These are phyloP conservation scores for Tulasnella sp. DNA, from an alignment of 768 basidiomycete species.

Conservation along the genomic window DNA sequence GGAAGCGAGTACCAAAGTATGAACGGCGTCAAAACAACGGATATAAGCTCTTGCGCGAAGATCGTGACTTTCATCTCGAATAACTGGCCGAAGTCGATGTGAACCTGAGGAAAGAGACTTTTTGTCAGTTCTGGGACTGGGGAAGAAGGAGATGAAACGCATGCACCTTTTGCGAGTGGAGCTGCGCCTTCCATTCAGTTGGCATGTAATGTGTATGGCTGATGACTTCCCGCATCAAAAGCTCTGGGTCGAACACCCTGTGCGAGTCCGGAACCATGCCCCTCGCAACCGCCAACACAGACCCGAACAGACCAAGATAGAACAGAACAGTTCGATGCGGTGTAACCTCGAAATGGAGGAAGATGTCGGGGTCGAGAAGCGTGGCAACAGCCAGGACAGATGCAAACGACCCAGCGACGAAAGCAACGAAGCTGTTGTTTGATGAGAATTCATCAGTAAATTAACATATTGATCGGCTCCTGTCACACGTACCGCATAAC, in stretches of 20 bases:
- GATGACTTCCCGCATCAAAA: slow-evolving; percentile 85
- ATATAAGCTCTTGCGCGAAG: slow-evolving; percentile 79
- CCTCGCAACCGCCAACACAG: slow-evolving; percentile 76
- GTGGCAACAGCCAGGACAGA: slow-evolving; percentile 90
- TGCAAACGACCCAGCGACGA: slow-evolving; percentile 91
- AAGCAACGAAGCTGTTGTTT: slow-evolving; percentile 76
- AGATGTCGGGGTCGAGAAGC: slow-evolving; percentile 84
- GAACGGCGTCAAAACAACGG: slow-evolving; percentile 88
- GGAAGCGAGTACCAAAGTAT: slow-evolving; percentile 91
- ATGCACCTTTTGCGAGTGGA: slow-evolving; percentile 84
- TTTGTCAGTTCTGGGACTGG: not conserved
- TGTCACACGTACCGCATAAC: slow-evolving; percentile 66
- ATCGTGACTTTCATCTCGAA: slow-evolving; percentile 88
- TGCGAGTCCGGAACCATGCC: slow-evolving; percentile 97
- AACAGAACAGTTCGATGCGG: slow-evolving; percentile 88
- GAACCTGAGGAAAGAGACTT: slow-evolving; percentile 44
- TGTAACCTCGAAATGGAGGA: slow-evolving; percentile 90
- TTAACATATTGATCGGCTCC: not conserved
- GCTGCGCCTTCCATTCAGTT: slow-evolving; percentile 74
- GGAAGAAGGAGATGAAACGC: slow-evolving; percentile 7
- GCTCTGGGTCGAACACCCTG: slow-evolving; percentile 84
- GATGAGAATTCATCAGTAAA: not conserved
- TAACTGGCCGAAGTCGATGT: slow-evolving; percentile 81
- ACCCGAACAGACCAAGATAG: slow-evolving; percentile 82
- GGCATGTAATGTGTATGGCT: slow-evolving; percentile 95